Percentiles rank a stretch among this genome's conserved stretches.
These are phyloP conservation scores for Russula dissimulans DNA, from an alignment of 768 basidiomycete genomes.

Conservation along the genomic window DNA sequence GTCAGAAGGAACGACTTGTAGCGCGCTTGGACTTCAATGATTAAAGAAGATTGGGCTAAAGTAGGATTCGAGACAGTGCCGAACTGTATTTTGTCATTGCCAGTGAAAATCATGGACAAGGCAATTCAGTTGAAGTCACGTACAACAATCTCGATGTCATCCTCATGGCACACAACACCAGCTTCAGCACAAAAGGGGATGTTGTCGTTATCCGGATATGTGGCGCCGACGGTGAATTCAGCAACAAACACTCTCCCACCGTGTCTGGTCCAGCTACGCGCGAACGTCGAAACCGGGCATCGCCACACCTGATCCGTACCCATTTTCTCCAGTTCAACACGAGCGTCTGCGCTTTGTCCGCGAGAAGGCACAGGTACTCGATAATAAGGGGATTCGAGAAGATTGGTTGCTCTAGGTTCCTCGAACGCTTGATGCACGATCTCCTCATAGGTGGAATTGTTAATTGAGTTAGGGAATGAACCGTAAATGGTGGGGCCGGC, in stretches of 20 bases:
- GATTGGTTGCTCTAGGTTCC: conserved; percentile 31
- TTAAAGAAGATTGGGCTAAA: conserved; percentile 46
- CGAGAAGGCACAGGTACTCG: conserved; percentile 24
- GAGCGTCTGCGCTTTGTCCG: conserved; percentile 37
- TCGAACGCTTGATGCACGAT: conserved; percentile 41
- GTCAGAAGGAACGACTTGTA: conserved; percentile 57
- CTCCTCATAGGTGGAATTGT: conserved; percentile 30
- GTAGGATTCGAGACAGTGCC: conserved; percentile 52
- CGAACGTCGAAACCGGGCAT: conserved; percentile 64
- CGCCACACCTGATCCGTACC: conserved; percentile 66
- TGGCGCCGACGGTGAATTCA: conserved; percentile 52
- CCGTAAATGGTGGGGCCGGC: conserved; percentile 55
- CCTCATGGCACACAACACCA: conserved; percentile 66
- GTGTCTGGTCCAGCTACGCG: conserved; percentile 52
- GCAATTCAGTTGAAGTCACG: conserved; percentile 23
- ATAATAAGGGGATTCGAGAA: conserved; percentile 44
- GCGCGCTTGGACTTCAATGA: conserved; percentile 56
- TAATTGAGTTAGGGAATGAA: conserved; percentile 32
- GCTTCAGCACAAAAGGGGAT: conserved; percentile 46
- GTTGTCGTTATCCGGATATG: conserved; percentile 58
- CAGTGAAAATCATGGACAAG: conserved; percentile 25
- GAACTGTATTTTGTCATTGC: conserved; percentile 25
- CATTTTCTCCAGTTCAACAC: conserved; percentile 45
- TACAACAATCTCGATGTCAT: conserved; percentile 74
- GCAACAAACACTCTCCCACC: conserved; percentile 66